Evolutionary conservation across 805 yeast species (phyloP).

Genomic region (Candida wancherniae): DNA sequence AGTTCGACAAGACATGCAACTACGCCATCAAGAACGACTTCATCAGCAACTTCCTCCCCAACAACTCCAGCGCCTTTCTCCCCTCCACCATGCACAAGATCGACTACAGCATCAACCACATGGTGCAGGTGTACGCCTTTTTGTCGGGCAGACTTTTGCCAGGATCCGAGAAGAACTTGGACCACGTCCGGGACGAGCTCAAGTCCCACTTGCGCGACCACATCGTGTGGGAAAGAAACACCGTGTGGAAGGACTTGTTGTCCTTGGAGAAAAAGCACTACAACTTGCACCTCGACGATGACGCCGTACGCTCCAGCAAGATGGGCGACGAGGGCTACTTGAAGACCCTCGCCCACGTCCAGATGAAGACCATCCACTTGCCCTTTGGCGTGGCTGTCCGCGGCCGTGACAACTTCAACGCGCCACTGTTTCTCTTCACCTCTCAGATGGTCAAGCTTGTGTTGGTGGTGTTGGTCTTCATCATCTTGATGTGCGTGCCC

Average conservation of each 20-base stretch:
- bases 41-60: conserved; percentile 40
- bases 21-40: conserved; percentile 58
- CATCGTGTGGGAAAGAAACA: conserved; percentile 94
- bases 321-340: conserved; percentile 18
- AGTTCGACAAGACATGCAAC: conserved; percentile 80
- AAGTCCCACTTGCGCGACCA: conserved; percentile 72
- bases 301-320: conserved; percentile 15
- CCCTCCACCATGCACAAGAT: conserved; percentile 32
- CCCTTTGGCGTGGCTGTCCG: conserved; percentile 24
- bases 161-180: conserved; percentile 45
- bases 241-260: conserved; percentile 96
- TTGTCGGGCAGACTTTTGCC: conserved; percentile 33
- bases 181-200: conserved; percentile 41
- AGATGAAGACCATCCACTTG: conserved; percentile 28
- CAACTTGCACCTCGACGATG: conserved; percentile 16
- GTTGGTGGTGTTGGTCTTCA: conserved; percentile 46
- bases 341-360: conserved; percentile 12
- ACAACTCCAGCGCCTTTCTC: conserved; percentile 53
- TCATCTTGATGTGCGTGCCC: conserved; percentile 25
- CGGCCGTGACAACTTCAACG: conserved; percentile 14
- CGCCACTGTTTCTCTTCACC: conserved; percentile 48
- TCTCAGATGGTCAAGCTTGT: conserved; percentile 41
- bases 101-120: conserved; percentile 48
- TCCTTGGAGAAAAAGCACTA: conserved; percentile 43
- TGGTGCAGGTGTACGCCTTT: conserved; percentile 52